Conservation (phyloP, 2,329 filamentous ascomycete genomes). For the Chaetothyriales sp. region DNA sequence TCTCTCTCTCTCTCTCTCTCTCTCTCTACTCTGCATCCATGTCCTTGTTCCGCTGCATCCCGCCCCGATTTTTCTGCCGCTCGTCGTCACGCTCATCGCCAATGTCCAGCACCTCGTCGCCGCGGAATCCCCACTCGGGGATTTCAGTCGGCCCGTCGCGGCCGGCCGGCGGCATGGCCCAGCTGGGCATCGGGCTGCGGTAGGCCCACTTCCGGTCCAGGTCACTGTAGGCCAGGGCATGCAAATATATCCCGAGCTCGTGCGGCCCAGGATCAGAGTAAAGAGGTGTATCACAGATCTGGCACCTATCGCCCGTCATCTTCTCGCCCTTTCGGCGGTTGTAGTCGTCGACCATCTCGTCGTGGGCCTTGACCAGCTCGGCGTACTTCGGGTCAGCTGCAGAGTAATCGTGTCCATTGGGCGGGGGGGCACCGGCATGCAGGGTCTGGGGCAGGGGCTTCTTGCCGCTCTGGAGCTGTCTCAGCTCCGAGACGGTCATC, state of each 20-base stretch:
- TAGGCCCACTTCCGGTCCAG: conserved; percentile 74
- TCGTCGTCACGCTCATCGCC: conserved; percentile 22
- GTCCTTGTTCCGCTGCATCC: conserved; percentile 8
- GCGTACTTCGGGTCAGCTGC: conserved; percentile 9
- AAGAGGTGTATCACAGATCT: conserved; percentile 68
- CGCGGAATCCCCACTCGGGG: conserved; percentile 28
- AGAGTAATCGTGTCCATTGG: not conserved
- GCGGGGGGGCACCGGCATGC: not conserved
- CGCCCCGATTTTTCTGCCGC: conserved; percentile 12
- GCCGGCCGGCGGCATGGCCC: conserved; percentile 70
- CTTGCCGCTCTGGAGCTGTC: conserved; percentile 2
- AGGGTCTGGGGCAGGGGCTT: not conserved
- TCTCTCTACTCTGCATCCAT: not conserved
- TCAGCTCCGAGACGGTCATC: conserved; percentile 14
- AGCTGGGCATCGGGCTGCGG: conserved; percentile 64
- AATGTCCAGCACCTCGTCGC: conserved; percentile 19
- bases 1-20: not conserved
- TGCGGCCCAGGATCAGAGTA: conserved; percentile 86
- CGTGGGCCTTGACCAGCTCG: conserved; percentile 26
- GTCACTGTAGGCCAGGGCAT: conserved; percentile 81
- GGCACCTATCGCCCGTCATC: conserved; percentile 72
- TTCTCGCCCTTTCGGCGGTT: conserved; percentile 83
- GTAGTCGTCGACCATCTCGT: conserved; percentile 83
- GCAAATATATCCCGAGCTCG: conserved; percentile 84
- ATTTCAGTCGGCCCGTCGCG: conserved; percentile 56